Conservation (phyloP, 257 asterid genomes). For the Lithospermum erythrorhizon region DNA sequence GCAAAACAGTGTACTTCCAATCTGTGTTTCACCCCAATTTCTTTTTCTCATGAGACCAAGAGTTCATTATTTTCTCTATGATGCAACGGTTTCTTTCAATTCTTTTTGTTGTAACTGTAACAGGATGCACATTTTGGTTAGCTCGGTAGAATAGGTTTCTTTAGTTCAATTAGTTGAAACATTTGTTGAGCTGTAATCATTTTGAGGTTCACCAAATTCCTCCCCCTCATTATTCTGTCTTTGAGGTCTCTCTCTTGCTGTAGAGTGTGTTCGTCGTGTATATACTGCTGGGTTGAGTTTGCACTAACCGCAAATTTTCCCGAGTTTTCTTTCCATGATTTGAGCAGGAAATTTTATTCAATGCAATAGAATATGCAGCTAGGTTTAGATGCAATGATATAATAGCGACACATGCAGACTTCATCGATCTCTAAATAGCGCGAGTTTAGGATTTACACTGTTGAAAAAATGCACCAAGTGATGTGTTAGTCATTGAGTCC, state of each 20-base stretch:
- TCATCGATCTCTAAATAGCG: too few species aligned
- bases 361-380: too few species aligned
- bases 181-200: not conserved
- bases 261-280: not conserved
- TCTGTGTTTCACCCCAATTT: not conserved
- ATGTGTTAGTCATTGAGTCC: too few species aligned
- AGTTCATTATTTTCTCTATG: not conserved
- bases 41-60: not conserved
- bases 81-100: slow-evolving; percentile 3
- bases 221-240: not conserved
- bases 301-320: too few species aligned
- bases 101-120: slow-evolving; percentile 8
- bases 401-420: too few species aligned
- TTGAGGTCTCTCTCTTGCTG: not conserved
- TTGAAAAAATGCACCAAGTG: too few species aligned
- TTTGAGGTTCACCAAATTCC: not conserved
- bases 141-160: not conserved
- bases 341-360: too few species aligned
- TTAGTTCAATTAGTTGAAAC: not conserved
- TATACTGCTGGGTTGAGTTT: too few species aligned
- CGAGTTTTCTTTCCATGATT: too few species aligned
- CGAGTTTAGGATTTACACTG: too few species aligned
- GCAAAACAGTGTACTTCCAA: not conserved
- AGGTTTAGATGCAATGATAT: too few species aligned
- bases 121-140: slow-evolving; percentile 2